Evolutionary conservation across 2,329 filamentous ascomycete species (phyloP).

Genomic region (Ceratocystis variospora): DNA sequence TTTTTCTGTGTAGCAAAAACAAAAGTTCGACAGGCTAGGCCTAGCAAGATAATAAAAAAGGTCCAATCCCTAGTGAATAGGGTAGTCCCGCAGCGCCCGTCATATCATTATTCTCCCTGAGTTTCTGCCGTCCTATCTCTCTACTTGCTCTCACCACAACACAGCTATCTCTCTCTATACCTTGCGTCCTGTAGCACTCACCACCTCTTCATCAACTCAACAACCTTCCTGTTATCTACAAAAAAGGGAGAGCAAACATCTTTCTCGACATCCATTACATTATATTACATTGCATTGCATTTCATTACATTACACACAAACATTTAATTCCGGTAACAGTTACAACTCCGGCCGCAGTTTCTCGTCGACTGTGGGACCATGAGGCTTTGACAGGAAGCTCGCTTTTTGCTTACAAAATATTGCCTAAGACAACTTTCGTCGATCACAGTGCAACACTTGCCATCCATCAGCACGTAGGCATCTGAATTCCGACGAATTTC

Average conservation of each 20-base stretch:
- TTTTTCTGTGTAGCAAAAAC: neutral
- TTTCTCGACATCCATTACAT: too few relatives aligned
- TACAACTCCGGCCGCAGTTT: neutral
- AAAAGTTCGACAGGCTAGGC: slow-evolving; percentile 6
- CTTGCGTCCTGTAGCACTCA: too few relatives aligned
- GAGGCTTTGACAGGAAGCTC: neutral
- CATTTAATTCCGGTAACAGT: neutral
- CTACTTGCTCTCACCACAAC: neutral
- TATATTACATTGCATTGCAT: too few relatives aligned
- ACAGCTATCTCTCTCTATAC: too few relatives aligned
- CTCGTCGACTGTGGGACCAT: neutral
- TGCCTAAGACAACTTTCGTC: neutral
- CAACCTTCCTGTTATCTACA: neutral
- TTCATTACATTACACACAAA: neutral
- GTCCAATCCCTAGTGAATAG: neutral
- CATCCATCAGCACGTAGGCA: neutral
- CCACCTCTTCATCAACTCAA: too few relatives aligned
- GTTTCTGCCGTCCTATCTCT: too few relatives aligned
- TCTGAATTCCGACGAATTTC: neutral
- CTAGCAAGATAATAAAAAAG: neutral
- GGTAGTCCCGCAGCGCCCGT: neutral
- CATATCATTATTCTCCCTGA: neutral
- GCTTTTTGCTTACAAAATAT: neutral
- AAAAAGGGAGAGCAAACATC: neutral
- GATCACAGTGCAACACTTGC: neutral